These are phyloP conservation scores for Hanseniaspora meyeri DNA, from an alignment of 805 yeast species.

Conservation along the genomic window DNA sequence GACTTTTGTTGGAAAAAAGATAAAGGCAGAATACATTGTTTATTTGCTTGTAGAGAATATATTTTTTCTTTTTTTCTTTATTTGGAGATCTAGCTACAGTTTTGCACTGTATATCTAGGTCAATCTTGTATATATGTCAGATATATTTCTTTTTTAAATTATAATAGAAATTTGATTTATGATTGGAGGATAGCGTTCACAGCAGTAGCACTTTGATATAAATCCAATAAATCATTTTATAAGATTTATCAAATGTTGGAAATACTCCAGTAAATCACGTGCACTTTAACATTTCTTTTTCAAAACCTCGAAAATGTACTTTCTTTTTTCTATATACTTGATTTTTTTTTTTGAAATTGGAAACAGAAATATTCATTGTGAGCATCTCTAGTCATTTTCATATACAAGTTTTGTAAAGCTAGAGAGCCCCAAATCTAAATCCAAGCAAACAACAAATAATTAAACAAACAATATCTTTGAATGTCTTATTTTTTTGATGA, in stretches of 20 bases:
- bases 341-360: too few species aligned
- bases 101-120: not conserved
- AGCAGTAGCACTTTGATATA: not conserved
- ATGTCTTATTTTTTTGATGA: conserved; percentile 14
- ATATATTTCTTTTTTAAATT: not conserved
- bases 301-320: too few species aligned
- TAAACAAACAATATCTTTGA: not conserved
- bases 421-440: not conserved
- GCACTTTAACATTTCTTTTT: not conserved
- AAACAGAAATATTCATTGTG: too few species aligned
- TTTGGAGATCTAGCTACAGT: too few species aligned
- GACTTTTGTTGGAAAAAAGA: not conserved
- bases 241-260: too few species aligned
- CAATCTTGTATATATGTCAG: not conserved
- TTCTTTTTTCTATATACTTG: too few species aligned
- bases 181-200: too few species aligned
- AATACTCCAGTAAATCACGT: not conserved
- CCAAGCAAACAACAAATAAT: not conserved
- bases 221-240: too few species aligned
- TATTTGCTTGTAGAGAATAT: too few species aligned
- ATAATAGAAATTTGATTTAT: not conserved
- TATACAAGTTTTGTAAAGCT: too few species aligned
- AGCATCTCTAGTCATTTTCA: not conserved
- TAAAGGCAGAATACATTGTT: too few species aligned
- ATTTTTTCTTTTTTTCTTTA: not conserved